Conservation (phyloP, 2,329 filamentous ascomycete species). For the Pestalotiopsis sp. region DNA sequence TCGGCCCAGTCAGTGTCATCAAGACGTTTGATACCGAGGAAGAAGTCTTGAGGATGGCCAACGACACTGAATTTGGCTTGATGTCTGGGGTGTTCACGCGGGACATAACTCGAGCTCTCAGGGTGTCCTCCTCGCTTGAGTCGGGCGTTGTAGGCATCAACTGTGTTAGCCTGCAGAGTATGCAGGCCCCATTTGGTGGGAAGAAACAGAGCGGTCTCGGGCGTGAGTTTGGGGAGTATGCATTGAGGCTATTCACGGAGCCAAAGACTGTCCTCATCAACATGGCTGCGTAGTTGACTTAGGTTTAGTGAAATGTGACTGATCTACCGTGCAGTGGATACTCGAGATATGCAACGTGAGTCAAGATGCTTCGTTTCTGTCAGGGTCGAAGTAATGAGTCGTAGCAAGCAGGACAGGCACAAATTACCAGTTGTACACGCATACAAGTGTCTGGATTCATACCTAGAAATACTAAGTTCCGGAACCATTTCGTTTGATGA, state of each 20-base stretch:
- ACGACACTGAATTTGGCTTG: conserved; percentile 50
- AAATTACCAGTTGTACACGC: too few species aligned
- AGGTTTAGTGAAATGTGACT: not conserved
- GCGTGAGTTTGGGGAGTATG: conserved; percentile 49
- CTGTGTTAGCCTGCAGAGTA: conserved; percentile 38
- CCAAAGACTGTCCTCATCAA: conserved; percentile 53
- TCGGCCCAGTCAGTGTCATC: conserved; percentile 58
- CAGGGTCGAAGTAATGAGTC: too few species aligned
- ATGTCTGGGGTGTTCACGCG: conserved; percentile 58
- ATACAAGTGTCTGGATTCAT: too few species aligned
- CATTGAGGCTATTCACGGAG: conserved; percentile 48
- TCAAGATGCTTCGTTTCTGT: too few species aligned
- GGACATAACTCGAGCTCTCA: conserved; percentile 64
- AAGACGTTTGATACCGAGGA: conserved; percentile 58
- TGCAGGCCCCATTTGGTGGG: conserved; percentile 49
- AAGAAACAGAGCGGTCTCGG: conserved; percentile 52
- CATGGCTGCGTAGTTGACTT: not conserved
- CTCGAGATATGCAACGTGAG: not conserved
- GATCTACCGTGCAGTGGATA: not conserved
- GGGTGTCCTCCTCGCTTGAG: conserved; percentile 57
- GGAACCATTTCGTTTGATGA: too few species aligned
- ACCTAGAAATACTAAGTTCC: too few species aligned
- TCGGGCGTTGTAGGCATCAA: conserved; percentile 74
- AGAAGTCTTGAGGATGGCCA: conserved; percentile 54
- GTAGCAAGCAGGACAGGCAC: too few species aligned